Base-by-base conservation (phyloP, 1,284 basidiomycete species). In the Cystobasidium pallidum region DNA sequence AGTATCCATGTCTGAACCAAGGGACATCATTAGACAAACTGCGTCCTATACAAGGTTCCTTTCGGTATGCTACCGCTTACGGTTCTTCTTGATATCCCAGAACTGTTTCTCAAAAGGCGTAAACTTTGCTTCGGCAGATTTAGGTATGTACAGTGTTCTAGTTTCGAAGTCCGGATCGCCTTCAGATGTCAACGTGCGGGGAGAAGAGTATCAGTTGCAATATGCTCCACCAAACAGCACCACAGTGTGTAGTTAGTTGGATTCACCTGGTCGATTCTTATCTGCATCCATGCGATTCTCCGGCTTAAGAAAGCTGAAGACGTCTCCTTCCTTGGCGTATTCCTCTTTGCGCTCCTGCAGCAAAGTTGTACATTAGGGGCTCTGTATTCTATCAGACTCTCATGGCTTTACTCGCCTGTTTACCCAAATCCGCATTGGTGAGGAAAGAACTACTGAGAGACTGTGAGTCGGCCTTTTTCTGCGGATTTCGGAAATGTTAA, bases 51-150 rank as follows among this genome's bases (percentile, higher is more conserved):
- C 13, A 6, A 13, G 36, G 7, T 45, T 32, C n/a, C 74, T 54
- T 78, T 80, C 74, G 76, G 89, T 89, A 6, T 92, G 94, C 79
- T 87, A 94, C 36, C 3, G 34, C 68, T 64, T 39, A 71, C 68
- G 92, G 78, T 93, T 90, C 81, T 94, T 91, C 80, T 97, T 97
- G 83, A 97, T 97, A 84, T 92, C 90, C 94, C 94, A 96, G 80
- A 96, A 96, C 84, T 94, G 92, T 78, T 88, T 92, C 83, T 99
- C 95, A 79, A 99, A 99, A 0, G 94, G 94, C 0, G 94, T 94
- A 78, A 99, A 96, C 0, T 85, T 83, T 19, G 85, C 84, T 93
- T 94, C 96, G 0, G 89, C 88, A 59, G 83, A 86, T 34, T 85
- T 83, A 0, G 95, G 94, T 65, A 99, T 87, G 79, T 86, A 87